A percentile compares a stretch with the other conserved stretches of the same genome.
Evolutionary conservation across 2,329 filamentous ascomycete species (phyloP).

Genomic region (Fusarium clavum): DNA sequence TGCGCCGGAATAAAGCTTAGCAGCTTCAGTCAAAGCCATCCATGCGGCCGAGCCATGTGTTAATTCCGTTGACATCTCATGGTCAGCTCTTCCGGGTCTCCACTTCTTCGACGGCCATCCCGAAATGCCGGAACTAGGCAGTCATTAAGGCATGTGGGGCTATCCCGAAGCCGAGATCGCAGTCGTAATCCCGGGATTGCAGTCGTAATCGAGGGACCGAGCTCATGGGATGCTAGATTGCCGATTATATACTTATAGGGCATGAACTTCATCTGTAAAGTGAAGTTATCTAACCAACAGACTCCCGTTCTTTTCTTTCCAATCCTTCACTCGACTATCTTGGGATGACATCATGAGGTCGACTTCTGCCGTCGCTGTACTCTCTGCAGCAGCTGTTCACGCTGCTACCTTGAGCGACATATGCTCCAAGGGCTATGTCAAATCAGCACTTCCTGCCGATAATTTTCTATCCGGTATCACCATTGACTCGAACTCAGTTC

Average conservation of each 20-base stretch:
- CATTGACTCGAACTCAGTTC: neutral
- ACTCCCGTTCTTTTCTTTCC: neutral
- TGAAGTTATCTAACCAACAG: neutral
- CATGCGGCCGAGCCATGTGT: neutral
- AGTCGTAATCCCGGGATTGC: too few species aligned
- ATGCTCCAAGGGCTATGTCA: slow-evolving; percentile 3
- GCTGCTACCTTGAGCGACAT: slow-evolving; percentile 3
- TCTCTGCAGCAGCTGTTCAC: neutral
- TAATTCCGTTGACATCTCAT: neutral
- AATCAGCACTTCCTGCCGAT: neutral
- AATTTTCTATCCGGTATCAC: neutral
- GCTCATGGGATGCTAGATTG: neutral
- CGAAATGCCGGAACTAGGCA: neutral
- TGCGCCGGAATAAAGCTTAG: too few species aligned
- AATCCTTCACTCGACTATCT: neutral
- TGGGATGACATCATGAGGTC: neutral
- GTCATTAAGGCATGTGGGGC: neutral
- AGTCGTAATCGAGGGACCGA: neutral
- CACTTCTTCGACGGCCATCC: neutral
- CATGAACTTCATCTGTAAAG: neutral
- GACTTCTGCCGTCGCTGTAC: neutral
- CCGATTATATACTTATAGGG: neutral
- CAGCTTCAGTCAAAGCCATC: neutral
- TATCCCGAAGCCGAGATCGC: neutral
- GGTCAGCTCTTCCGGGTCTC: neutral